Evolutionary conservation across 192 early-diverging fungal species (phyloP).

Genomic region (Coemansia sp.): DNA sequence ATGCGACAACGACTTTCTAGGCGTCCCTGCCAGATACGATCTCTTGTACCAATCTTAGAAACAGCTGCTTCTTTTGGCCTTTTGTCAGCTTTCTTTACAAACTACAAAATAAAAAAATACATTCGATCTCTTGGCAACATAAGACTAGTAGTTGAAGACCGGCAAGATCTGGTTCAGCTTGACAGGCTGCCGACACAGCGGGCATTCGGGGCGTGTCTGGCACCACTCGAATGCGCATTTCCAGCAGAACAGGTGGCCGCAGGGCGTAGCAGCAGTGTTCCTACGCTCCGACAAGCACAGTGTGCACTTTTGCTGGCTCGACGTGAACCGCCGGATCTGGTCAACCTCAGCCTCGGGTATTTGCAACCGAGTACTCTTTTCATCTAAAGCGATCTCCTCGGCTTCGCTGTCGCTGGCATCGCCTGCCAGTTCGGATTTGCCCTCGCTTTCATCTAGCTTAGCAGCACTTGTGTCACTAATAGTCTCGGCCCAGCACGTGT

Average conservation of each 20-base stretch:
- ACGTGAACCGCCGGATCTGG: constrained; percentile 38
- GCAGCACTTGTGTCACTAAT: not conserved
- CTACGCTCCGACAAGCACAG: constrained; percentile 79
- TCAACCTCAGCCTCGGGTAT: constrained; percentile 11
- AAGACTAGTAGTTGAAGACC: constrained; percentile 65
- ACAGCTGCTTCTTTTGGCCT: too few species aligned
- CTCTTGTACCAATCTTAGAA: constrained; percentile 9
- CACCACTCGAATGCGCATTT: constrained; percentile 91
- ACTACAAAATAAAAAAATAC: constrained; percentile 4
- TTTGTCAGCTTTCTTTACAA: too few species aligned
- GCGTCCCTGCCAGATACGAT: constrained; percentile 14
- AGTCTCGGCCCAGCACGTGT: constrained; percentile 8
- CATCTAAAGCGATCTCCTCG: constrained; percentile 4
- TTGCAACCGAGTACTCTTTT: not conserved
- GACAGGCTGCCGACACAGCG: constrained; percentile 83
- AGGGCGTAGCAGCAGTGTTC: constrained; percentile 80
- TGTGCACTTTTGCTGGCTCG: constrained; percentile 70
- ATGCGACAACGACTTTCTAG: constrained; percentile 24
- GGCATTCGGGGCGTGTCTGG: constrained; percentile 89
- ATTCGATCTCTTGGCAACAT: not conserved
- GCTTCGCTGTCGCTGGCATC: not conserved
- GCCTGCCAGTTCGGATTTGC: constrained; percentile 21
- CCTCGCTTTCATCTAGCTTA: not conserved
- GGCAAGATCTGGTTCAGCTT: constrained; percentile 71
- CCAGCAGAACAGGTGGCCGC: constrained; percentile 98